phyloP scores from a whole-genome alignment of 805 yeast genomes.

The Hyphopichia homilentoma region DNA sequence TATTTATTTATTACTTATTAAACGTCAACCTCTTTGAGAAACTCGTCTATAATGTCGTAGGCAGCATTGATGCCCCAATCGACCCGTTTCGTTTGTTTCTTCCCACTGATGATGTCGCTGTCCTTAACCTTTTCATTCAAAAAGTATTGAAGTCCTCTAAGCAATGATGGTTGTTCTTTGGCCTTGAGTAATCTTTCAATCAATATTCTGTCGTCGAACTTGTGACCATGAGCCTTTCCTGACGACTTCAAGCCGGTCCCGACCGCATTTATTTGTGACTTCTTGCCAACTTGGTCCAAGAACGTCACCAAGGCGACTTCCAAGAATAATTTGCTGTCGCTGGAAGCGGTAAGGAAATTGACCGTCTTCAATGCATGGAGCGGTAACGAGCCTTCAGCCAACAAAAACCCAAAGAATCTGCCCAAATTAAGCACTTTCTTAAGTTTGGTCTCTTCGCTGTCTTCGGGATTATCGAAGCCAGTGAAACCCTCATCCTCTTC shows the following conservation, averaged over 20 bases:
- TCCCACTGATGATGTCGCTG: slow-evolving; percentile 49
- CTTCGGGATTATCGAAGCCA: slow-evolving; percentile 35
- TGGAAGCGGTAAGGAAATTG: slow-evolving; percentile 65
- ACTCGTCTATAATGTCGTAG: slow-evolving; percentile 50
- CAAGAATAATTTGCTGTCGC: slow-evolving; percentile 62
- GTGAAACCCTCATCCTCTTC: slow-evolving; percentile 38
- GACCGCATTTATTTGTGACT: slow-evolving; percentile 47
- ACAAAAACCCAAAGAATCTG: slow-evolving; percentile 70
- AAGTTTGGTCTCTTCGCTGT: slow-evolving; percentile 53
- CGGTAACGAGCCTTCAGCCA: slow-evolving; percentile 70
- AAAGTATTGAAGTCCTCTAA: slow-evolving; percentile 67
- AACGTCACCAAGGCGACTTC: slow-evolving; percentile 72
- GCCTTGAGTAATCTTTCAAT: slow-evolving; percentile 52
- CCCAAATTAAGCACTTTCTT: slow-evolving; percentile 70
- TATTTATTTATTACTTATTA: neutral
- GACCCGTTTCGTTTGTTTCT: slow-evolving; percentile 52
- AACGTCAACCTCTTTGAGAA: slow-evolving; percentile 13
- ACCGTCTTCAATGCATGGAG: slow-evolving; percentile 70
- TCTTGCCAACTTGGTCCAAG: slow-evolving; percentile 60
- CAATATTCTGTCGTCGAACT: slow-evolving; percentile 46
- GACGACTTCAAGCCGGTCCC: slow-evolving; percentile 38
- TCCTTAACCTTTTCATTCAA: slow-evolving; percentile 43
- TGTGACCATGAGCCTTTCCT: slow-evolving; percentile 24
- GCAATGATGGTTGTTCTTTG: slow-evolving; percentile 52
- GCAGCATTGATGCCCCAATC: slow-evolving; percentile 63